Evolutionary conservation across 371 early-diverging fungal genomes (phyloP), one percentile per base, ranked within the genome.

Genomic region (Capniomyces stellatus): DNA sequence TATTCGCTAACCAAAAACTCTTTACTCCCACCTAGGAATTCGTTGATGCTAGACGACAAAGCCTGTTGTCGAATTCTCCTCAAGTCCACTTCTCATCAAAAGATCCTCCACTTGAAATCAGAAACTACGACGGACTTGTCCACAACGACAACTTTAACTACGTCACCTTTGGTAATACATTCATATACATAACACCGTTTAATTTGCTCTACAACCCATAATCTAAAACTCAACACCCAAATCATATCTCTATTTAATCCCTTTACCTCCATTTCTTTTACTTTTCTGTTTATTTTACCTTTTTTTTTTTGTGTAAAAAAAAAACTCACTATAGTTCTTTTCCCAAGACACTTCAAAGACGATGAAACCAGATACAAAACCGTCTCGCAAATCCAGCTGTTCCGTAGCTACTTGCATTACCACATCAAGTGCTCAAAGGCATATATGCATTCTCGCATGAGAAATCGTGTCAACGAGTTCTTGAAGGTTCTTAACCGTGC

Each of bases 391-490:
- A 89, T 94, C 55, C 92, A 90, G 71, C 77, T 89, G 54, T 95
- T 94, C 83, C 80, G 98, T 43, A 92, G 95, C 72, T 97, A 94
- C 71, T 77, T 97, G 52, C 98, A 97, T 63, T 97, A 92, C 66
- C 98, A 97, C 63, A 94, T 97, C 72, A 97, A 97, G 73, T 90
- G 92, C 57, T 87, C 89, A 52, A 97, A 97, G 75, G 92, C 96
- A 2, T 95, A 93, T 64, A 89, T 97, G 92, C 97, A 96, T 72
- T 90, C 93, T 15, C 82, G 98, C 48, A 92, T 95, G 95, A 74
- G 98, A 54, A 81, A 87, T 46, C 83, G 92, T 28, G 98, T 97
- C 47, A 81, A 83, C 59, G 87, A 86, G 54, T 93, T 92, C 75
- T 71, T 97, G 64, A 95, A 94, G 80, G 92, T 97, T 3, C 76